Conservation (phyloP, 139 green algal genomes). For the Chlorella sp. region DNA sequence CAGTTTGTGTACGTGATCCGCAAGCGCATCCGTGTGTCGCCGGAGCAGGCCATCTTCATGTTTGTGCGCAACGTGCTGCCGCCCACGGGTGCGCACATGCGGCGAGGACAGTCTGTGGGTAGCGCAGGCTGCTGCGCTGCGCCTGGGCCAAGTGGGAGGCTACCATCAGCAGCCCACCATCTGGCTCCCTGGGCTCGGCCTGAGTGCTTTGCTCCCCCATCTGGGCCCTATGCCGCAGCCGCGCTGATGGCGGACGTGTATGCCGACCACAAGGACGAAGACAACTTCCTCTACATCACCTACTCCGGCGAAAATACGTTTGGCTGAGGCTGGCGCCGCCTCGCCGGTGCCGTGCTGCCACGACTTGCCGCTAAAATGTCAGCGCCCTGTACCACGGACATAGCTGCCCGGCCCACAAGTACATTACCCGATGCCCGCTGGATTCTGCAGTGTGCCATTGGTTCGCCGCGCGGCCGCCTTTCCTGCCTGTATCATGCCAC, state of each 20-base stretch:
- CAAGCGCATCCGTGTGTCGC: conserved; percentile 96
- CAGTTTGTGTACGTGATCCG: conserved; percentile 99
- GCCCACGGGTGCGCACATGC: conserved; percentile 79
- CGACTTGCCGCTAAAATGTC: background rate
- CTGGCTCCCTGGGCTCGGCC: too few relatives aligned
- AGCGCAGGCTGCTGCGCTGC: too few relatives aligned
- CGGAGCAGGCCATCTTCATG: conserved; percentile 99
- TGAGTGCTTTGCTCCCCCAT: too few relatives aligned
- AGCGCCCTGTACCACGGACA: too few relatives aligned
- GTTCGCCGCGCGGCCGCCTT: too few relatives aligned
- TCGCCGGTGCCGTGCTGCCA: background rate
- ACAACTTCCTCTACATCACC: conserved; percentile 99
- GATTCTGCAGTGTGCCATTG: too few relatives aligned
- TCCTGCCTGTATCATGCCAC: too few relatives aligned
- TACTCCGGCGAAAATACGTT: conserved; percentile 96
- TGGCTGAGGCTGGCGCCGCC: conserved; percentile 45
- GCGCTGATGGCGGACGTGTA: conserved; percentile 98
- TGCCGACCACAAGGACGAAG: conserved; percentile 98
- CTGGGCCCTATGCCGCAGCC: conserved; percentile 79
- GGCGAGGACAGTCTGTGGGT: background rate
- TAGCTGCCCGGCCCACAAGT: too few relatives aligned
- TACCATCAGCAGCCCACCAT: too few relatives aligned
- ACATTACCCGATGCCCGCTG: too few relatives aligned
- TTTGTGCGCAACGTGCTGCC: conserved; percentile 98
- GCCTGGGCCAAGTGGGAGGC: too few relatives aligned